Base-by-base conservation (phyloP, 2,329 filamentous ascomycete species). In the Beauveria pseudobassiana region DNA sequence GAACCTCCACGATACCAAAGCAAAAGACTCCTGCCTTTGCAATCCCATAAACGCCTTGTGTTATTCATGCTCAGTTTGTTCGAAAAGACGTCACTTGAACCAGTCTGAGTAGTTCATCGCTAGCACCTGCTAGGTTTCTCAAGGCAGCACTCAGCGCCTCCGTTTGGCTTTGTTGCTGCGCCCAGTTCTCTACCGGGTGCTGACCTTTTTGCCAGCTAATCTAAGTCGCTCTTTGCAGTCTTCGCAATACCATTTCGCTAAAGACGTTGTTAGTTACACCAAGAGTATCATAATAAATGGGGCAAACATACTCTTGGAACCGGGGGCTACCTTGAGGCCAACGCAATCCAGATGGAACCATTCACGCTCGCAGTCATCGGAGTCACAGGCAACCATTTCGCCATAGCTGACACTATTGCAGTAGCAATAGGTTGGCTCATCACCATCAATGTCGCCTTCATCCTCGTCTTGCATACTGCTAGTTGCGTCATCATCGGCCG, bases 271-370 rank as follows among this genome's bases (percentile, higher is more conserved):
- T 71, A 73, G 74, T 64, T 57, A 48, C 48, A 18, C 14, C 20
- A 10, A 42, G 2, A 30, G 12, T 46, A 26, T 40, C 42, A 28
- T 20, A 9, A 40, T 20, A 1, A 5, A 28, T 16, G 40, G 34
- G 59, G 40, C 22, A 63, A 65, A 83, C 86, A 79, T 75, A 90
- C 88, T 84, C 74, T 87, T 91, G 65, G 86, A 85, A 62, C 84
- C 87, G n/a, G 90, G 90, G 58, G 90, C 88, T 63, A 88, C 88
- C 68, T 88, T 89, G 68, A 95, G 75, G 28, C 90, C 90, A 34
- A 91, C 90, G 72, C 90, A 95, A 55, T 87, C 88, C 55, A 95
- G 76, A 78, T 93, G 90, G 77, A 93, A 93, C 90, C 90, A 93
- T 74, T 93, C 89, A 64, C 85, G 82, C 66, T 84, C 82, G 74